Evolutionary conservation across 495 filamentous ascomycete species (phyloP), one percentile per base, ranked within the genome.

Genomic region (Aspergillus heteromorphus): DNA sequence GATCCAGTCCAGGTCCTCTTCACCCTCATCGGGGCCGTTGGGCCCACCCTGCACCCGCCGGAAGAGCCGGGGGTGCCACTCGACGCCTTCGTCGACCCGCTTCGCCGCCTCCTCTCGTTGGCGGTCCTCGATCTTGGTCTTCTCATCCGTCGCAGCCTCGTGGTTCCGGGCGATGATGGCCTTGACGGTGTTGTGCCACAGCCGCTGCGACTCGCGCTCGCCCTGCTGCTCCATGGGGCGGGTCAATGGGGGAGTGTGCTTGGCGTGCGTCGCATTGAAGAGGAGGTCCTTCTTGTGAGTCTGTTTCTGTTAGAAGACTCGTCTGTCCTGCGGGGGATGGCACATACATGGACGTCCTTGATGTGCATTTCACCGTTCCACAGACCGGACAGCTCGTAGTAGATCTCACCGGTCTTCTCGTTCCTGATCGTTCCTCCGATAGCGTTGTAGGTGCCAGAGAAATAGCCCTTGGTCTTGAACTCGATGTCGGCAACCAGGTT

Each of bases 381-480:
- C 45, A 91, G 72, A 18, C 93, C 93, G 2, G 88, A 91, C 11
- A 99, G 73, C 70, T 99, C 93, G 62, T 86, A 99, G 21, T 96
- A 79, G 8, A 83, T 71, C 62, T 96, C 89, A 34, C 89, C 89
- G 1, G 87, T 95, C 64, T 86, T 82, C 40, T 90, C 91, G 63
- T 95, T 89, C 68, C 86, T 95, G 75, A 99, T 96, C 11, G 78
- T 85, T 23, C 93, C 93, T 10, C 91, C 90, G 65, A 99, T 93
- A 25, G 90, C 90, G 66, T 99, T 95, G 68, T 99, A 97, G 1
- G 88, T 92, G 1, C 93, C 93, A 50, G 91, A 87, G 62, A 97
- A 92, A 76, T 95, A 99, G 5, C 95, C 95, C 70, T 99, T 99
- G 27, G 88, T 92, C 70, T 97, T 99, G 75, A 99, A 99, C 58